Conservation (phyloP, 1,284 basidiomycete genomes). For the Rhizopogon hawkerae region DNA sequence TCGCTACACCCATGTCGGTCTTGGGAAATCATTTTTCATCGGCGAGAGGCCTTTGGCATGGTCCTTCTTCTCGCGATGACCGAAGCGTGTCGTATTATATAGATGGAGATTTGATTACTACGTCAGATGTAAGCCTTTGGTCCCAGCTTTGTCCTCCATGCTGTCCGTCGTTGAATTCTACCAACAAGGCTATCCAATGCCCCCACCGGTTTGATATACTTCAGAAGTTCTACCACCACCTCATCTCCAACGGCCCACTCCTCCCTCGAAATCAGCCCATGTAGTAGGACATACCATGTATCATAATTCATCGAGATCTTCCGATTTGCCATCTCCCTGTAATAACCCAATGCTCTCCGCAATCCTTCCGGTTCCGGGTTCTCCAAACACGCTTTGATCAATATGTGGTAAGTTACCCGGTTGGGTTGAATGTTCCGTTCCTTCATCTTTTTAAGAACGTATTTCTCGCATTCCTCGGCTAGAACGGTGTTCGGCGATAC, state of each 20-base stretch:
- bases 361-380: conserved; percentile 41
- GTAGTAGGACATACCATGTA: conserved; percentile 70
- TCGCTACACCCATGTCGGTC: conserved; percentile 61
- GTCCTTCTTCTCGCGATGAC: conserved; percentile 18
- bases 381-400: conserved; percentile 58
- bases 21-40: conserved; percentile 61
- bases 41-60: conserved; percentile 28
- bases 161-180: conserved; percentile 30
- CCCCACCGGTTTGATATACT: conserved; percentile 29
- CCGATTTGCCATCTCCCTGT: conserved; percentile 53
- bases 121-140: conserved; percentile 24
- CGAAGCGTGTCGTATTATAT: conserved; percentile 1
- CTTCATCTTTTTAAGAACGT: conserved; percentile 56
- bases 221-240: conserved; percentile 52
- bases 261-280: conserved; percentile 45
- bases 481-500: conserved; percentile 36
- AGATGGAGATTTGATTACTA: conserved; percentile 6
- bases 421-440: conserved; percentile 44
- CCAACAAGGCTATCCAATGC: conserved; percentile 32
- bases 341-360: conserved; percentile 50
- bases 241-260: conserved; percentile 53
- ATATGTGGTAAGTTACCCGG: conserved; percentile 62
- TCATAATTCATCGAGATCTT: conserved; percentile 46
- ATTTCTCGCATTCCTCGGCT: conserved; percentile 37
- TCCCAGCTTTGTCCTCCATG: conserved; percentile 18